These are phyloP conservation scores for Puccinellia tenuiflora DNA, from an alignment of 176 grass and related monocot genomes.

Conservation along the genomic window DNA sequence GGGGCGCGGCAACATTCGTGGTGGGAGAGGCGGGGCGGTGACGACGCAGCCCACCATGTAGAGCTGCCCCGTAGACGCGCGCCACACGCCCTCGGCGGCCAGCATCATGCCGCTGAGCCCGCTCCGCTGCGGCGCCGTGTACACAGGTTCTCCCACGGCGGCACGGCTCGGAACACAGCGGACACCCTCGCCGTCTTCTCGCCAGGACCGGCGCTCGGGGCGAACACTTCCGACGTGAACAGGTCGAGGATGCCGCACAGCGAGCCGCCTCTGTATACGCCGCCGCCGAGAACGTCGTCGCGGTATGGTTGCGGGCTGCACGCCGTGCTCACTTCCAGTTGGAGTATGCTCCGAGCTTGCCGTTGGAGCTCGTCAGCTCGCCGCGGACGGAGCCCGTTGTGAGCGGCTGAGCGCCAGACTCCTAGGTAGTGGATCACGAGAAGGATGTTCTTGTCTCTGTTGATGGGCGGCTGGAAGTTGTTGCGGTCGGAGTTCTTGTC, in stretches of 20 bases:
- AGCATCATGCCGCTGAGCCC: constrained; percentile 57
- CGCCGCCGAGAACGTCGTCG: constrained; percentile 43
- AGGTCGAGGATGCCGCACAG: constrained; percentile 74
- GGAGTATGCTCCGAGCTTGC: constrained; percentile 59
- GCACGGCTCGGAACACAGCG: constrained; percentile 56
- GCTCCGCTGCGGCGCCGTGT: constrained; percentile 40
- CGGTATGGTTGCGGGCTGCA: constrained; percentile 47
- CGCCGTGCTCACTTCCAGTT: constrained; percentile 57
- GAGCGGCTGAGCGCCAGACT: constrained; percentile 47
- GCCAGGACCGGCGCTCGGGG: not conserved
- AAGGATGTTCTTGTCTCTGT: constrained; percentile 31
- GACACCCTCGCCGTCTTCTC: constrained; percentile 55
- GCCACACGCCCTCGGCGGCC: constrained; percentile 74
- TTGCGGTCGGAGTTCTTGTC: constrained; percentile 35
- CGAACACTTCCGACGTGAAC: constrained; percentile 54
- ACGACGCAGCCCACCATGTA: constrained; percentile 91
- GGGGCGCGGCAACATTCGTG: too few relatives aligned
- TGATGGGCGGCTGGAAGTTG: constrained; percentile 41
- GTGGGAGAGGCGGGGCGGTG: too few relatives aligned
- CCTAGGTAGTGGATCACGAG: constrained; percentile 67
- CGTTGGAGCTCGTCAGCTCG: constrained; percentile 58
- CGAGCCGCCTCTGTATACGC: constrained; percentile 52
- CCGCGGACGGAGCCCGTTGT: constrained; percentile 55
- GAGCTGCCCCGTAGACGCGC: constrained; percentile 54
- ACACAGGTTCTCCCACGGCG: constrained; percentile 51